Evolutionary conservation across 202 grass and related monocot genomes (phyloP), one percentile per base, ranked within the genome.

Genomic region (Musa balbisiana): DNA sequence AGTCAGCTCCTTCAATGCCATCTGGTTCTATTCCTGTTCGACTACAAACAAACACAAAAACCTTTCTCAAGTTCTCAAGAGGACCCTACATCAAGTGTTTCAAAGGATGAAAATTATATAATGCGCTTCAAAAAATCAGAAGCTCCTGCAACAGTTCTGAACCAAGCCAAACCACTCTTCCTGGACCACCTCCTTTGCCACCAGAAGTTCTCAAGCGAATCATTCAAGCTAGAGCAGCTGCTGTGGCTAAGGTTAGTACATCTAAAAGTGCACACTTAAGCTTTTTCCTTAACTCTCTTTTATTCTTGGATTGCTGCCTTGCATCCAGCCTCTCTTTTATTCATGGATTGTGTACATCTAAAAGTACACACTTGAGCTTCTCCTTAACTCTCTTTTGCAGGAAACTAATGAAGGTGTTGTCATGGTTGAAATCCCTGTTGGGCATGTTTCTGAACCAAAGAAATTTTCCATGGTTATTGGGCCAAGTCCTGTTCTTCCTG

Each of bases 111-210:
- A 64, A 27, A 13, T 5, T n/a, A 10, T 52, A 24, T 77, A 26
- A 53, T 53, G 8, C 75, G 23, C 51, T 24, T 52, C 12, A 21
- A 64, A 65, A 22, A 52, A 26, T 29, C 62, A 26, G 10, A 6
- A 11, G 51, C 20, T 51, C 62, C 49, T 67, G 20, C 50, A 64
- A 25, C 16, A 21, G 49, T n/a, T 66, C 22, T 53, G 49, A 52
- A n/a, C 14, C 19, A 9, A 25, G 16, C 33, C 65, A 79, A 59
- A 27, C 29, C 20, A n/a, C 52, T 10, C 66, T 79, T 25, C 65
- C 52, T 79, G 77, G 77, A 29, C 66, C 66, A 71, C 53, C 77
- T 58, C 65, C 26, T 0, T 79, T 79, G 51, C 52, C 66, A 17
- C 53, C 77, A 56, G 64, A 79, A 58, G 52, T 79, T 51, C 53